Evolutionary conservation across 1,284 basidiomycete genomes (phyloP).

Genomic region (Taiwanofungus camphoratus): DNA sequence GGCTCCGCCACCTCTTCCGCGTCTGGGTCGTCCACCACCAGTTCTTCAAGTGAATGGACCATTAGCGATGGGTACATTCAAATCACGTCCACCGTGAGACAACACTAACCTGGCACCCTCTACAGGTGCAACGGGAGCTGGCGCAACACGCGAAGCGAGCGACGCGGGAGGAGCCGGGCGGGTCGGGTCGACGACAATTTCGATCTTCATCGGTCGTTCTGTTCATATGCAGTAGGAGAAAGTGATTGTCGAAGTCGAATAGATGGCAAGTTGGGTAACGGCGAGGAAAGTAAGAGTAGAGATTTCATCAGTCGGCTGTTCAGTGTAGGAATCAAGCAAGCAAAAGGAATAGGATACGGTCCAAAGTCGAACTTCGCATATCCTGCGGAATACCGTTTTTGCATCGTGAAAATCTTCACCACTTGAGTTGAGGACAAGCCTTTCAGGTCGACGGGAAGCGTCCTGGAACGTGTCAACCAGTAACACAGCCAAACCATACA

Average conservation of each 20-base stretch:
- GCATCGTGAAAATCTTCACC: no score
- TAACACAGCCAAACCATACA: constrained; percentile 1
- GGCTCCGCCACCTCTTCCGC: constrained; percentile 42
- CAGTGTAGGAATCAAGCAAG: constrained; percentile 40
- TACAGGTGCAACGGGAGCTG: constrained; percentile 40
- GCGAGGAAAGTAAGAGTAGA: constrained; percentile 22
- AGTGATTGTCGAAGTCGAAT: constrained; percentile 3
- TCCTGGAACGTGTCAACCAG: not conserved
- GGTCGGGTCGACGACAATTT: constrained; percentile 90
- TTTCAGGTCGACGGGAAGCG: not conserved
- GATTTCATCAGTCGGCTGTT: constrained; percentile 59
- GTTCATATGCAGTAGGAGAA: constrained; percentile 22
- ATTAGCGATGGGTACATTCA: constrained; percentile 11
- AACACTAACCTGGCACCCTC: constrained; percentile 20
- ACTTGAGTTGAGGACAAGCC: no score
- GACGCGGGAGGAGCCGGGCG: constrained; percentile 55
- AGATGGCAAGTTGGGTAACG: constrained; percentile 3
- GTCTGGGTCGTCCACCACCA: constrained; percentile 40
- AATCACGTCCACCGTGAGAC: not conserved
- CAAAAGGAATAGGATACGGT: constrained; percentile 34
- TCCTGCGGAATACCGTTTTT: no score
- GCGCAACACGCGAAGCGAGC: constrained; percentile 67
- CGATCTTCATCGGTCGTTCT: constrained; percentile 98
- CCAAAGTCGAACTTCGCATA: no score
- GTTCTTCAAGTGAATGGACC: constrained; percentile 19